Percentiles rank a stretch among this genome's conserved stretches.
Conservation (phyloP, 257 asterid genomes). For the Vinca minor region DNA sequence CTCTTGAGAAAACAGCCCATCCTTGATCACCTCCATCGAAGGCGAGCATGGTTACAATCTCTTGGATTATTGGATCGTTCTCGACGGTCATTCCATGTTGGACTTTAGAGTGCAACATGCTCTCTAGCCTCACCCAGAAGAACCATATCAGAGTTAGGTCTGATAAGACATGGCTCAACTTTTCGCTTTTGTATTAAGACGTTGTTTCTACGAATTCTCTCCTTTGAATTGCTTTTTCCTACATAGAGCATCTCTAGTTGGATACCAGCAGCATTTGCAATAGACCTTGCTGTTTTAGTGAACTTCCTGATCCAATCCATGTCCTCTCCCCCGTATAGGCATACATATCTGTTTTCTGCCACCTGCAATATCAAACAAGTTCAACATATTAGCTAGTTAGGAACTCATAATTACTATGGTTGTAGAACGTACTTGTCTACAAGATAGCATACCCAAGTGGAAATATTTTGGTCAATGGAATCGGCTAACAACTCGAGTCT, state of each 20-base stretch:
- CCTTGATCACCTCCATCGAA: conserved; percentile 66
- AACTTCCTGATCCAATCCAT: conserved; percentile 66
- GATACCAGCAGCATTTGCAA: conserved; percentile 35
- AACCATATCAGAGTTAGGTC: conserved; percentile 48
- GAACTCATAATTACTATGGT: background rate
- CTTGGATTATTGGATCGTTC: conserved; percentile 52
- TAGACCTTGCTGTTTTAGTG: conserved; percentile 35
- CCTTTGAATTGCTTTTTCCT: conserved; percentile 65
- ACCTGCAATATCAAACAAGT: conserved; percentile 26
- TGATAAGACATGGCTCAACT: conserved; percentile 50
- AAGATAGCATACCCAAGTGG: conserved; percentile 47
- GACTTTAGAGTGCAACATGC: conserved; percentile 92
- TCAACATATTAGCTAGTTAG: background rate
- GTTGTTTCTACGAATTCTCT: conserved; percentile 54
- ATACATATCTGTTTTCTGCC: conserved; percentile 45
- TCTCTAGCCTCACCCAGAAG: conserved; percentile 78
- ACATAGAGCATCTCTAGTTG: conserved; percentile 73
- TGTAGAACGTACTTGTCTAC: too few species aligned
- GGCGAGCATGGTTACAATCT: conserved; percentile 49
- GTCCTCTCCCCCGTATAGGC: conserved; percentile 90
- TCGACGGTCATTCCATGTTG: conserved; percentile 53
- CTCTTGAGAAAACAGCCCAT: conserved; percentile 76
- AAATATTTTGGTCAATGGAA: conserved; percentile 47
- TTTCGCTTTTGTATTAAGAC: conserved; percentile 39
- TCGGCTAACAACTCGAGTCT: conserved; percentile 56